These are phyloP conservation scores for Salvia miltiorrhiza DNA, from an alignment of 257 asterid species.

Conservation along the genomic window DNA sequence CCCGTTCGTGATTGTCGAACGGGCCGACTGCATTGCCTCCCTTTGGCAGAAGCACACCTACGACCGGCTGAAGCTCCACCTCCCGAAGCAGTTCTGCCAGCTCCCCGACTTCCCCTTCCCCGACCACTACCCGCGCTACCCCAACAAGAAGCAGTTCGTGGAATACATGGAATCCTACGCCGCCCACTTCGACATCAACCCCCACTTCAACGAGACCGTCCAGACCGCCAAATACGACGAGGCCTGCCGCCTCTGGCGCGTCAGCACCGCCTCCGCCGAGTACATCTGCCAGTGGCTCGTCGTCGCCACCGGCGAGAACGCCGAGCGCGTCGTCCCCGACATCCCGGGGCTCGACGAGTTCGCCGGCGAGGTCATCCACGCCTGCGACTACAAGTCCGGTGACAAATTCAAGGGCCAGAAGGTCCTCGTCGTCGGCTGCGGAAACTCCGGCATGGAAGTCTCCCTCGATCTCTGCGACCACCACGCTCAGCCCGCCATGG, in stretches of 20 bases:
- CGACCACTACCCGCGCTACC: conserved; percentile 54
- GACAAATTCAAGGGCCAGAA: conserved; percentile 44
- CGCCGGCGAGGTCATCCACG: conserved; percentile 50
- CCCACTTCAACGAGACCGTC: conserved; percentile 56
- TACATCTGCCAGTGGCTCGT: conserved; percentile 68
- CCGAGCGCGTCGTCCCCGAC: conserved; percentile 62
- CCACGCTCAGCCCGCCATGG: conserved; percentile 49
- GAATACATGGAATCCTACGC: conserved; percentile 59
- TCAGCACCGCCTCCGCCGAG: conserved; percentile 37
- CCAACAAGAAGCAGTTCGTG: conserved; percentile 51
- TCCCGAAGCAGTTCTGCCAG: conserved; percentile 73
- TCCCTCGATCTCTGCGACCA: conserved; percentile 56
- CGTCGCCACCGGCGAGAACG: conserved; percentile 78
- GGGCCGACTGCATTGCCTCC: conserved; percentile 81
- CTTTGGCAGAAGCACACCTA: conserved; percentile 80
- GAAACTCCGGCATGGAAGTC: conserved; percentile 67
- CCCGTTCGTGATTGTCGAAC: conserved; percentile 65
- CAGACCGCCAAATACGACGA: conserved; percentile 59
- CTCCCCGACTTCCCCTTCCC: conserved; percentile 62
- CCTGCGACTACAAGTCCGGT: conserved; percentile 55
- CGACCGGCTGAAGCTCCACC: conserved; percentile 79
- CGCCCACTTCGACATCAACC: conserved; percentile 30
- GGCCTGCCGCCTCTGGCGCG: conserved; percentile 52
- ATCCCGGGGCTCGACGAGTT: conserved; percentile 53
- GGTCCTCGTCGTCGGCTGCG: conserved; percentile 61